A percentile compares a stretch with the other conserved stretches of the same genome.
Evolutionary conservation across 2,329 filamentous ascomycete species (phyloP).

Genomic region (Aureobasidium uvarum): DNA sequence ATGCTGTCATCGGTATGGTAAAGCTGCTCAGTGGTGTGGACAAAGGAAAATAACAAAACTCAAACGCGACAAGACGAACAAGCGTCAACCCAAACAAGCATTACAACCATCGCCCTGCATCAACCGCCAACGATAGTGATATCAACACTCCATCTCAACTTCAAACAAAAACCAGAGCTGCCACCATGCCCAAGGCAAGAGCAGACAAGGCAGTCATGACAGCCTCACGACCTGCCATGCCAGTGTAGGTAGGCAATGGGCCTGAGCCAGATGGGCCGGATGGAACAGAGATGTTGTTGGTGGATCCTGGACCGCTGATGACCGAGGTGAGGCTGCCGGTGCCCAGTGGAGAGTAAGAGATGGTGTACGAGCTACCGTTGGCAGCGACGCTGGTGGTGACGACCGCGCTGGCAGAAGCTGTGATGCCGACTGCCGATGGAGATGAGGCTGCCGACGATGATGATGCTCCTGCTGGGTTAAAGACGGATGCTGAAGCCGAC

Average conservation of each 20-base stretch:
- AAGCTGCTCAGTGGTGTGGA: slow-evolving; percentile 1
- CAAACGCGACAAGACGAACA: neutral
- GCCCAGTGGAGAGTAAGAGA: slow-evolving; percentile 21
- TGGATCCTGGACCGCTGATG: slow-evolving; percentile 12
- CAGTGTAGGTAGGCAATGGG: slow-evolving; percentile 18
- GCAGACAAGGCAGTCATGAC: slow-evolving; percentile 13
- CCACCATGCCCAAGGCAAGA: slow-evolving; percentile 15
- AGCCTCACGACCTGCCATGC: slow-evolving; percentile 14
- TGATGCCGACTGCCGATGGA: neutral
- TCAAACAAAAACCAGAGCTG: slow-evolving; percentile 8
- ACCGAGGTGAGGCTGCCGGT: slow-evolving; percentile 24
- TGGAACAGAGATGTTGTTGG: slow-evolving; percentile 23
- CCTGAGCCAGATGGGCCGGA: slow-evolving; percentile 7
- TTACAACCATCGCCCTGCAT: neutral
- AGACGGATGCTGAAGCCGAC: slow-evolving; percentile 9
- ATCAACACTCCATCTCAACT: neutral
- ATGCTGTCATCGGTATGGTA: slow-evolving; percentile 14
- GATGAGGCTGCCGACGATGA: slow-evolving; percentile 4
- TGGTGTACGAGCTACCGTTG: slow-evolving; percentile 22
- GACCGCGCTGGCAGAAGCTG: slow-evolving; percentile 1
- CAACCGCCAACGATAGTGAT: slow-evolving; percentile 16
- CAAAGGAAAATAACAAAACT: slow-evolving; percentile 15
- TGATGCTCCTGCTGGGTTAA: slow-evolving; percentile 3
- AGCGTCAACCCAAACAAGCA: slow-evolving; percentile 8
- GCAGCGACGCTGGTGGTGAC: slow-evolving; percentile 13